Evolutionary conservation across 2,329 filamentous ascomycete species (phyloP), one percentile per base, ranked within the genome.

Genomic region (Talaromyces pinophilus): DNA sequence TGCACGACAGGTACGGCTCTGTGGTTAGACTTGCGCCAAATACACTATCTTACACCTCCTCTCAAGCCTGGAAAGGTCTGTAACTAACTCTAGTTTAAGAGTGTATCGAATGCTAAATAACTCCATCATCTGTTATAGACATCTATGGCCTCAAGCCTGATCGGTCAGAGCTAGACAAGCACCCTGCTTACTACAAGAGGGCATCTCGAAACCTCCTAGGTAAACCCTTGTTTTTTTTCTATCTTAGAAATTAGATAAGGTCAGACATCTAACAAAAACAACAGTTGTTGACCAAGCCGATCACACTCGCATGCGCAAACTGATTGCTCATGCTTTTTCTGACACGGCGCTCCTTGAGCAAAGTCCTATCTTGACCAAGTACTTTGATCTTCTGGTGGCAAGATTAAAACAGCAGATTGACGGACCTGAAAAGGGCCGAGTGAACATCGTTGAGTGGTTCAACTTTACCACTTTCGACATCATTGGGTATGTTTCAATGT

Each of bases 381-480:
- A 78, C 50, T 54, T 73, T 33, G 70, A 76, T 59, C 68, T 73
- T 15, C 67, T 77, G 1, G 68, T 76, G 4, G 54, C 64, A 7
- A 69, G 69, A 38, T 62, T 78, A 1, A 40, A 69, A 13, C 55
- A 67, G 35, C 61, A 59, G 10, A 57, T 63, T 3, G 46, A 48
- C 5, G 67, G 70, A 17, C 61, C 67, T 2, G 48, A 5, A 28
- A 59, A 8, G 2, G 67, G 68, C 1, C 57, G 69, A 1, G 68
- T 77, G 13, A 71, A 80, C 52, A 72, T 81, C 64, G 70, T 67
- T 5, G 69, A 69, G 5, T 81, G 76, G 74, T 74, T 72, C 52
- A 78, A 78, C 28, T 79, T 70, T 48, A 72, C 73, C 0, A 76
- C 76, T 1, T 81, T 81, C 62, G 79, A 82, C 63, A 73, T 82